These are phyloP conservation scores for Colletotrichum gigasporum DNA, from an alignment of 2,329 filamentous ascomycete species.

Conservation along the genomic window DNA sequence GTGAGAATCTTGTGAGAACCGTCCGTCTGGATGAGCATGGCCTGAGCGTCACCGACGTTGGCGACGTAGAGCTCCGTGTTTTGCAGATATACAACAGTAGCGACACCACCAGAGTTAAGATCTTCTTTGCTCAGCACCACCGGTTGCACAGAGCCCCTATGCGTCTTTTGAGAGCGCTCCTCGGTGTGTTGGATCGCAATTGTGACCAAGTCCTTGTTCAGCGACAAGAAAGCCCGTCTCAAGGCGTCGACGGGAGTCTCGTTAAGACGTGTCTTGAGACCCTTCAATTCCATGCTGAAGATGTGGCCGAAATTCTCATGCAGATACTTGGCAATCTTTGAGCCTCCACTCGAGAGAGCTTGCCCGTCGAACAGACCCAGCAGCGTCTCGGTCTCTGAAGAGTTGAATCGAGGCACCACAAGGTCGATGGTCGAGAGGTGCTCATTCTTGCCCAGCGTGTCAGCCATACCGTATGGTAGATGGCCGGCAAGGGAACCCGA, in stretches of 20 bases:
- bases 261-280: conserved; percentile 69
- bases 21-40: conserved; percentile 92
- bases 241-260: conserved; percentile 87
- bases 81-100: conserved; percentile 89
- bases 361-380: conserved; percentile 97
- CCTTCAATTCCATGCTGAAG: conserved; percentile 84
- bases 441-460: conserved; percentile 91
- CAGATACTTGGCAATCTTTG: conserved; percentile 94
- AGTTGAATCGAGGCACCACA: conserved; percentile 91
- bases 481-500: conserved; percentile 93
- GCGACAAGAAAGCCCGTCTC: conserved; percentile 82
- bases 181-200: conserved; percentile 84
- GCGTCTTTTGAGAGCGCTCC: conserved; percentile 71
- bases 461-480: conserved; percentile 96
- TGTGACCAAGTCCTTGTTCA: conserved; percentile 95
- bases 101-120: conserved; percentile 87
- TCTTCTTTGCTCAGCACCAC: conserved; percentile 90
- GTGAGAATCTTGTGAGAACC: conserved; percentile 86
- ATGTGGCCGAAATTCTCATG: conserved; percentile 94
- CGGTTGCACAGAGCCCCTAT: conserved; percentile 76
- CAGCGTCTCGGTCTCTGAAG: conserved; percentile 88
- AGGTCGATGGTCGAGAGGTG: conserved; percentile 96
- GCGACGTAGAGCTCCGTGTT: conserved; percentile 92
- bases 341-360: conserved; percentile 86
- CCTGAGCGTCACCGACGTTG: conserved; percentile 95